Base-by-base conservation (phyloP, 257 asterid species). In the Ajuga chamaepitys region DNA sequence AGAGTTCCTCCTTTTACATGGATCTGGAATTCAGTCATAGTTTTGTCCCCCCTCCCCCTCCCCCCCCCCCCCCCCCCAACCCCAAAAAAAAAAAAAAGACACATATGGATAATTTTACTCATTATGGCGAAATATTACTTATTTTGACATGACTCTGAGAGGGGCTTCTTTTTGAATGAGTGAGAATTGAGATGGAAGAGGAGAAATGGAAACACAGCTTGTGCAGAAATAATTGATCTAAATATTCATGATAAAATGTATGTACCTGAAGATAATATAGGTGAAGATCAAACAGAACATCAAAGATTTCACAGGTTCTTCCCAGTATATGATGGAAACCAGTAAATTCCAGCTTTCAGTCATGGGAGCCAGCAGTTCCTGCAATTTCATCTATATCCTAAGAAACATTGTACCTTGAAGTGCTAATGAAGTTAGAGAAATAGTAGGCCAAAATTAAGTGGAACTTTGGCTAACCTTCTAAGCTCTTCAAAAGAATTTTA, bases 281-380 rank as follows among this genome's bases (percentile, higher is more conserved):
- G 94, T 59, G 80, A 70, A 75, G 64, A 69, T 77, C 77, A 72
- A 62, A 70, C 97, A 89, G 75, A 89, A 87, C 3, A 61, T 48
- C 47, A 59, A 62, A 44, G 98, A 93, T 67, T 80, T 93, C 50
- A 71, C 62, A 58, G 95, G 88, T 67, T 80, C 85, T 68, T 89
- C 96, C 98, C 97, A 89, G 77, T 78, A 70, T 35, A 85, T 85
- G 57, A 93, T 68, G 77, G 72, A 78, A 53, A 81, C 77, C 64
- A 93, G 80, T 84, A 82, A 67, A 75, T 84, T 81, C 80, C 94
- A 83, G 58, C 75, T 46, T 72, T 86, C 82, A n/a, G 68, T 70
- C 69, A 77, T 12, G n/a, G 98, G 98, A 67, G 87, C 87, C 59
- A 93, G 84, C 82, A 93, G 76, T 81, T 93, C 97, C 98, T 92